Base-by-base conservation (phyloP, 495 filamentous ascomycete genomes). In the Tricharina praecox region DNA sequence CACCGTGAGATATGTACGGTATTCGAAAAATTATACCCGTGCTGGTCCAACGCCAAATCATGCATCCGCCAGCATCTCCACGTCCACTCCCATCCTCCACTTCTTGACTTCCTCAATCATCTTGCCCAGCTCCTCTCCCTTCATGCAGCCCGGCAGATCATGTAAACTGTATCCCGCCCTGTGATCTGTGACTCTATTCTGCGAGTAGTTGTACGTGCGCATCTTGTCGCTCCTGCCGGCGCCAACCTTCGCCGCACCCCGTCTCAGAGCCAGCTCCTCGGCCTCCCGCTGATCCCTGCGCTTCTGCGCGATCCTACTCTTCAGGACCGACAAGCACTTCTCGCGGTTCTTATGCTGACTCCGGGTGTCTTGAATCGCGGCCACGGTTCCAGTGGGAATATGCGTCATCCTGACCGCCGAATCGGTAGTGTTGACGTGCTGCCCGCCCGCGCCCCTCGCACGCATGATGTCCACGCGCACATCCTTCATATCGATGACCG, bases 401-500 rank as follows among this genome's bases (percentile, higher is more conserved):
- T 97, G 92, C 9, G 86, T 94, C 47, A 97, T 68, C 15, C 90
- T 79, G 51, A 97, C 82, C 15, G 90, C 90, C 26, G 85, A 93
- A 63, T 96, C 92, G 1, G 90, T 97, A 52, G 82, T 95, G 64
- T 97, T 97, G 60, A 97, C 90, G 62, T 96, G 92, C 66, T 97
- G 90, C 4, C 90, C 90, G 15, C 90, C 90, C 1, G 90, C 86
- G 23, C 90, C 90, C 41, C 81, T 69, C 0, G 90, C 85, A 23
- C 86, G 75, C 87, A 96, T 93, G 54, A 82, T 81, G 57, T 97
- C 92, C 7, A 74, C 70, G 33, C 76, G 71, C 28, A 97, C 92
- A 50, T 96, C 88, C 51, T 77, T 72, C 8, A 83, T 76, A 63
- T 88, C 77, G 48, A 97, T 71, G 62, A 88, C 88, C 62, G 79